Conservation (phyloP, 2,329 filamentous ascomycete species). For the Plenodomus lindquistii region DNA sequence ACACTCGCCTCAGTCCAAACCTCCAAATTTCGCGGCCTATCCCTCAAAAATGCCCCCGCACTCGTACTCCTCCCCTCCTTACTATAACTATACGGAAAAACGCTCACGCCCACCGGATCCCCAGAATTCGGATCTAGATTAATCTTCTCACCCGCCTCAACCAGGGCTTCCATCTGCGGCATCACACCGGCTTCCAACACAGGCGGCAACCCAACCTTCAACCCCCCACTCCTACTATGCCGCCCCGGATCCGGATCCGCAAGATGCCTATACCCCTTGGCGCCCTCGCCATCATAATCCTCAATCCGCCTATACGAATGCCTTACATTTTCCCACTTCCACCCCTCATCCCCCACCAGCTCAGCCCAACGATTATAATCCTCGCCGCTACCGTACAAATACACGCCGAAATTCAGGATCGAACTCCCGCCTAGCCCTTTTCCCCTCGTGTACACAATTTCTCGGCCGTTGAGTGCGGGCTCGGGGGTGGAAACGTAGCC, state of each 20-base stretch:
- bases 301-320: constrained; percentile 58
- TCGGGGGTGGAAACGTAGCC: constrained; percentile 49
- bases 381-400: constrained; percentile 55
- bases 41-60: constrained; percentile 42
- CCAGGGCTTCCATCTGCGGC: constrained; percentile 58
- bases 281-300: constrained; percentile 51
- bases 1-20: constrained; percentile 56
- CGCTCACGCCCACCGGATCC: constrained; percentile 32
- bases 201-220: constrained; percentile 49
- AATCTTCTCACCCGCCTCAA: constrained; percentile 58
- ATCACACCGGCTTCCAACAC: constrained; percentile 62
- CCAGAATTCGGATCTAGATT: constrained; percentile 58
- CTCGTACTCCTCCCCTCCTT: constrained; percentile 39
- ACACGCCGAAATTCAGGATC: constrained; percentile 51
- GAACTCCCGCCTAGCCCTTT: constrained; percentile 56
- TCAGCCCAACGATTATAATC: constrained; percentile 67
- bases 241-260: constrained; percentile 49
- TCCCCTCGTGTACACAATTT: constrained; percentile 51
- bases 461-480: constrained; percentile 43
- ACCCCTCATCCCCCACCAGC: constrained; percentile 59
- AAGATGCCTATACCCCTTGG: constrained; percentile 49
- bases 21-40: constrained; percentile 56
- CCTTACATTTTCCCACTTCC: constrained; percentile 59
- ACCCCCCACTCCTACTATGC: constrained; percentile 51
- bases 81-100: constrained; percentile 45